These are phyloP conservation scores for Irpex rosettiformis DNA, from an alignment of 1,284 basidiomycete genomes.

Conservation along the genomic window DNA sequence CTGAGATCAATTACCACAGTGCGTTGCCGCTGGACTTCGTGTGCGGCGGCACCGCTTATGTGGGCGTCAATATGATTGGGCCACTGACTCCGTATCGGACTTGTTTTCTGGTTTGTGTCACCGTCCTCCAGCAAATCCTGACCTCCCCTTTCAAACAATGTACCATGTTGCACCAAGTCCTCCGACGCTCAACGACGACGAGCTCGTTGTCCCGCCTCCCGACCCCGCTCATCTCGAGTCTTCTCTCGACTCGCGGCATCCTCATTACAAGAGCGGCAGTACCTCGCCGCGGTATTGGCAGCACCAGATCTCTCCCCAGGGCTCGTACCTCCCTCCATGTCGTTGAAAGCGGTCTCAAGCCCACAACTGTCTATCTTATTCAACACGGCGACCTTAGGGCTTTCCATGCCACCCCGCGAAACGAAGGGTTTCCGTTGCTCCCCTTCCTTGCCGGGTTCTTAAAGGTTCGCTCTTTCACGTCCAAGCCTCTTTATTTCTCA, in stretches of 20 bases:
- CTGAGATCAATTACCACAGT: too few relatives aligned
- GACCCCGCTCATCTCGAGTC: neutral
- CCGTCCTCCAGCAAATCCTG: neutral
- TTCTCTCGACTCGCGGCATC: neutral
- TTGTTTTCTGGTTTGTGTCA: neutral
- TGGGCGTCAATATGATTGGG: neutral
- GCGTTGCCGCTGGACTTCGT: neutral
- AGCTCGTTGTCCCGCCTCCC: neutral
- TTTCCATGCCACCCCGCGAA: slow-evolving; percentile 42
- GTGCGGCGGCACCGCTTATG: neutral
- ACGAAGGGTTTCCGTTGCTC: slow-evolving; percentile 32
- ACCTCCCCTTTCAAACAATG: slow-evolving; percentile 17
- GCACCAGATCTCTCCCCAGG: neutral
- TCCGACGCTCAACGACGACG: slow-evolving; percentile 8
- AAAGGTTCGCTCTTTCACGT: slow-evolving; percentile 37
- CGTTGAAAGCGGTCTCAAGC: slow-evolving; percentile 11
- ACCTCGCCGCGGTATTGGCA: slow-evolving; percentile 6
- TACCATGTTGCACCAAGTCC: slow-evolving; percentile 23
- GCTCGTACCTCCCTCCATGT: slow-evolving; percentile 3
- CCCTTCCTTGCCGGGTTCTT: slow-evolving; percentile 40
- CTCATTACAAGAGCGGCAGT: neutral
- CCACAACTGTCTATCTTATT: slow-evolving; percentile 6
- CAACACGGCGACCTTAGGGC: slow-evolving; percentile 10
- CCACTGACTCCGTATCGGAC: neutral
- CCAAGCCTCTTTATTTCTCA: neutral